phyloP scores from a whole-genome alignment of 177 flowering plant species.

The Vitis hybrid region DNA sequence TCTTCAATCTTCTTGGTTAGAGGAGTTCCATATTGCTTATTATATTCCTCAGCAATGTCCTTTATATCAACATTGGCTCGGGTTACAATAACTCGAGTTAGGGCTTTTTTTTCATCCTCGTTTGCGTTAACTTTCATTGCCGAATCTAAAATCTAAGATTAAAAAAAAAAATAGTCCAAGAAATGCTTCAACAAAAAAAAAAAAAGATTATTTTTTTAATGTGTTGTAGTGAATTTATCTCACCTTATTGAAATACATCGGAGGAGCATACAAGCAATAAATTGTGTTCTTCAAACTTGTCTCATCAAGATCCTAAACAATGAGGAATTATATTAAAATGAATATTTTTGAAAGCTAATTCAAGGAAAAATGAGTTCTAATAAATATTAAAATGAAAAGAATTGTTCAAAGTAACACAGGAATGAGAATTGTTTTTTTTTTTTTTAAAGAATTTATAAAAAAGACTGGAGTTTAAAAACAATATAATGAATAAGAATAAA shows the following conservation, averaged over 20 bases:
- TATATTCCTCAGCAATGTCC: conserved; percentile 52
- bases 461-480: too few species aligned
- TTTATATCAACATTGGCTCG: conserved; percentile 60
- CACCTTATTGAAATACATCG: conserved; percentile 61
- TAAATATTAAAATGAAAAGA: too few species aligned
- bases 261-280: conserved; percentile 55
- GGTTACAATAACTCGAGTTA: conserved; percentile 64
- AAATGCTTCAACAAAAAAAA: not conserved
- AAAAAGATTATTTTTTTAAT: too few species aligned
- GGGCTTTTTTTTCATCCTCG: conserved; percentile 48
- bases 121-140: conserved; percentile 26
- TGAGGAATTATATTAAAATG: too few species aligned
- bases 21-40: conserved; percentile 36
- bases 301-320: conserved; percentile 45
- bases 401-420: too few species aligned
- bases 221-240: not conserved
- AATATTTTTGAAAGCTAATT: too few species aligned
- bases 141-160: conserved; percentile 49
- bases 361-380: too few species aligned
- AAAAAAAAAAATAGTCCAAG: conserved; percentile 11
- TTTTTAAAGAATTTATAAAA: too few species aligned
- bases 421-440: too few species aligned
- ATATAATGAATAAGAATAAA: too few species aligned
- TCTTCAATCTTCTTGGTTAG: conserved; percentile 48
- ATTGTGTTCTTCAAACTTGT: conserved; percentile 37